Conservation (phyloP, 1,284 basidiomycete genomes). For the Puccinia novopanici region DNA sequence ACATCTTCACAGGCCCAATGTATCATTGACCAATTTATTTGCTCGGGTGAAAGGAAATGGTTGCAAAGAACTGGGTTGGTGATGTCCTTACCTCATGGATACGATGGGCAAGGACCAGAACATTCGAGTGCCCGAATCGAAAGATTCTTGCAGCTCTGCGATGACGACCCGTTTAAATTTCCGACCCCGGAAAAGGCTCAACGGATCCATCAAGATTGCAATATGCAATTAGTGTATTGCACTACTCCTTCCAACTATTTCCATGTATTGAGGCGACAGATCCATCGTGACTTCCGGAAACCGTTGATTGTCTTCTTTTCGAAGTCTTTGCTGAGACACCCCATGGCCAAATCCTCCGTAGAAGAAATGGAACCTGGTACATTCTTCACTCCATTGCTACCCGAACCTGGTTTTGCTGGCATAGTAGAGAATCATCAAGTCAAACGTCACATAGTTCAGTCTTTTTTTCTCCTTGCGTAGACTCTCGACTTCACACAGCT, state of each 20-base stretch:
- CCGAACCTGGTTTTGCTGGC: constrained; percentile 73
- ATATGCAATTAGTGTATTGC: constrained; percentile 97
- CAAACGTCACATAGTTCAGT: constrained; percentile 76
- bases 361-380: constrained; percentile 86
- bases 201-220: constrained; percentile 96
- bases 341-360: constrained; percentile 80
- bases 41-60: constrained; percentile 97
- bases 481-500: not conserved
- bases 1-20: constrained; percentile 70
- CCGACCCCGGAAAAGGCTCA: constrained; percentile 86
- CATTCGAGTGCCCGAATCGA: constrained; percentile 96
- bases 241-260: constrained; percentile 61
- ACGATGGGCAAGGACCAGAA: constrained; percentile 98
- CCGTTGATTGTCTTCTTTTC: constrained; percentile 81
- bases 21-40: constrained; percentile 99
- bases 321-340: constrained; percentile 81
- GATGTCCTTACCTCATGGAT: constrained; percentile 84
- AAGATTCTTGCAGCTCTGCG: constrained; percentile 95
- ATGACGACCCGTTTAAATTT: constrained; percentile 85
- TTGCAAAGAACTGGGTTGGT: constrained; percentile 91
- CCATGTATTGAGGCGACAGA: constrained; percentile 92
- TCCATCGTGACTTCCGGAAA: constrained; percentile 94
- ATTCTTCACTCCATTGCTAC: constrained; percentile 87
- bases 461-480: constrained; percentile 13
- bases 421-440: constrained; percentile 82